Conservation (phyloP, 73 alveolate genomes). For the Blepharisma japonicum region DNA sequence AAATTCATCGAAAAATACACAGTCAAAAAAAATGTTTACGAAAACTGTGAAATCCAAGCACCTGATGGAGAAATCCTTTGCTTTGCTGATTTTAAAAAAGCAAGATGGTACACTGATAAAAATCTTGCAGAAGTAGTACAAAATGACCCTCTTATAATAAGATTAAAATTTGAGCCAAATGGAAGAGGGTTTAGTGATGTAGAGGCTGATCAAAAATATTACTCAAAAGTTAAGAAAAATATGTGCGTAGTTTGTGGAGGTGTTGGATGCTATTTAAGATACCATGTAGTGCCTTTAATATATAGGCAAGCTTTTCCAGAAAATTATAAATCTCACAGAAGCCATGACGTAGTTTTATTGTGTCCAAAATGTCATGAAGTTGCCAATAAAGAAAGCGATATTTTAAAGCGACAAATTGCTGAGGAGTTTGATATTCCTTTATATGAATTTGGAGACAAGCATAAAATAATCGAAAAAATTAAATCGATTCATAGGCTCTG, state of each 20-base stretch:
- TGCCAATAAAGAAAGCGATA: slow-evolving; percentile 74
- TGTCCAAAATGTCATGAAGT: slow-evolving; percentile 94
- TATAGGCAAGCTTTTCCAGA: slow-evolving; percentile 83
- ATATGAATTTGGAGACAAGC: slow-evolving; percentile 51
- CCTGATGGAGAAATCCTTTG: slow-evolving; percentile 90
- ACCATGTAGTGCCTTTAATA: slow-evolving; percentile 77
- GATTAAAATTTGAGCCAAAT: slow-evolving; percentile 82
- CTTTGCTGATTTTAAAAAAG: slow-evolving; percentile 77
- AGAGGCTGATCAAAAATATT: slow-evolving; percentile 57
- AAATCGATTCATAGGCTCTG: slow-evolving; percentile 34
- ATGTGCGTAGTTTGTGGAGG: slow-evolving; percentile 87
- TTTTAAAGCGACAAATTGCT: slow-evolving; percentile 63
- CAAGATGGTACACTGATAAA: slow-evolving; percentile 79
- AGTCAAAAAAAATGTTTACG: slow-evolving; percentile 76
- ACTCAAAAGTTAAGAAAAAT: slow-evolving; percentile 67
- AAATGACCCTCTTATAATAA: slow-evolving; percentile 73
- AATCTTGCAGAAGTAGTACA: slow-evolving; percentile 65
- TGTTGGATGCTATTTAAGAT: slow-evolving; percentile 68
- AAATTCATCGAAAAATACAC: slow-evolving; percentile 60
- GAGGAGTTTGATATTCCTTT: slow-evolving; percentile 74
- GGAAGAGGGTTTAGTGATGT: slow-evolving; percentile 68
- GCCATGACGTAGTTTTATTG: slow-evolving; percentile 93
- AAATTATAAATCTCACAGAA: slow-evolving; percentile 86
- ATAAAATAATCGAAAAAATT: slow-evolving; percentile 40
- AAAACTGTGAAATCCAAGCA: slow-evolving; percentile 85